phyloP scores from a whole-genome alignment of 495 filamentous ascomycete species.

The Zalerion maritima region DNA sequence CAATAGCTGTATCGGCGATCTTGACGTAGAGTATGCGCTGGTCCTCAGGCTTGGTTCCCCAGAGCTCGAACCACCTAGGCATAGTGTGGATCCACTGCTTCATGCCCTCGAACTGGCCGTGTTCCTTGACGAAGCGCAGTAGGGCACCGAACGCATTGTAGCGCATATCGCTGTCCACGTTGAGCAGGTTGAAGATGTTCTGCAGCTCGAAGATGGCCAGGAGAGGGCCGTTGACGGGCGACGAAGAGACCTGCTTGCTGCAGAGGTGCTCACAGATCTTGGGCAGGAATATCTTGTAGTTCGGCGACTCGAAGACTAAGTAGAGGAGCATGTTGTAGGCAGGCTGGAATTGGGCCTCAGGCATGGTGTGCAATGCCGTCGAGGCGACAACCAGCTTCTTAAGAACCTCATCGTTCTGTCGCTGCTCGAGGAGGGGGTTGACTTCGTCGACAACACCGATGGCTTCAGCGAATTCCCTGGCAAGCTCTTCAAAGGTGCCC shows the following conservation, averaged over 20 bases:
- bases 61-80: slow-evolving; percentile 64
- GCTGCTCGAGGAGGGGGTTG: slow-evolving; percentile 52
- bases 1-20: slow-evolving; percentile 62
- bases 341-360: slow-evolving; percentile 89
- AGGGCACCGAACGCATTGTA: slow-evolving; percentile 83
- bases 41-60: slow-evolving; percentile 71
- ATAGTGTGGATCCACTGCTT: slow-evolving; percentile 64
- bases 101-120: slow-evolving; percentile 63
- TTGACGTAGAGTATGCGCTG: slow-evolving; percentile 66
- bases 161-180: slow-evolving; percentile 54
- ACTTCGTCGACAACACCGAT: slow-evolving; percentile 58
- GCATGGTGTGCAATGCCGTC: slow-evolving; percentile 55
- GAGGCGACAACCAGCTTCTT: slow-evolving; percentile 75
- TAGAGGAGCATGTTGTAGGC: slow-evolving; percentile 94
- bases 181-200: slow-evolving; percentile 92
- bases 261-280: slow-evolving; percentile 75
- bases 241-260: slow-evolving; percentile 72
- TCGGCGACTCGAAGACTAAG: slow-evolving; percentile 69
- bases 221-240: slow-evolving; percentile 66
- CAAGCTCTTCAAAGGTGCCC: slow-evolving; percentile 75
- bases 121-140: slow-evolving; percentile 57
- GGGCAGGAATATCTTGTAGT: slow-evolving; percentile 71
- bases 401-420: slow-evolving; percentile 70
- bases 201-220: slow-evolving; percentile 78
- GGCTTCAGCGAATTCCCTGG: slow-evolving; percentile 77